phyloP scores from a whole-genome alignment of 352 stramenopile species.

The Blastocystis hominis region DNA sequence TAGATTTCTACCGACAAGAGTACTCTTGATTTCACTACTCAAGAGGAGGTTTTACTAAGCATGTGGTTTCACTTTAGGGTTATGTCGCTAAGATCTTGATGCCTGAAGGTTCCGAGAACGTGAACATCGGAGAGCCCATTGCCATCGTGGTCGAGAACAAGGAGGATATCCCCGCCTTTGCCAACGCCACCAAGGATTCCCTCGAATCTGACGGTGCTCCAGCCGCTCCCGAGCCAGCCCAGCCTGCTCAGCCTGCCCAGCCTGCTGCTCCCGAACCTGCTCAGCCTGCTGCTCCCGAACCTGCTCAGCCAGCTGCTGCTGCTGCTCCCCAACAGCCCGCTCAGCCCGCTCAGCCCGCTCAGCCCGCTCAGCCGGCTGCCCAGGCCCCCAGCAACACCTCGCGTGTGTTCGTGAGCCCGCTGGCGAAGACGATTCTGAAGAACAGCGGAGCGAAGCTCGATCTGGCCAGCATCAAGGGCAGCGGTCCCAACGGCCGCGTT shows the following conservation, averaged over 20 bases:
- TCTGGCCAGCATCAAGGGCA: conserved; percentile 62
- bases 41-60: conserved; percentile 42
- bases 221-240: background rate
- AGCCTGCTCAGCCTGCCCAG: background rate
- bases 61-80: conserved; percentile 61
- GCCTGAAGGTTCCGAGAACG: conserved; percentile 62
- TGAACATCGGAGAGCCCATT: conserved; percentile 68
- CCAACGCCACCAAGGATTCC: conserved; percentile 61
- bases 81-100: conserved; percentile 76
- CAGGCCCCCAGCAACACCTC: conserved; percentile 42
- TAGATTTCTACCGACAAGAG: conserved; percentile 61
- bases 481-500: conserved; percentile 66
- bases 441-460: background rate
- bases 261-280: background rate
- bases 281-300: background rate
- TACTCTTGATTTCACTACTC: conserved; percentile 60
- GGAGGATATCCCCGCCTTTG: conserved; percentile 66
- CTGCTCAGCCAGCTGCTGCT: conserved; percentile 50
- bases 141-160: conserved; percentile 72
- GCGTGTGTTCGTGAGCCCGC: conserved; percentile 58
- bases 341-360: too few species aligned
- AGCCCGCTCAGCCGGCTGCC: too few species aligned
- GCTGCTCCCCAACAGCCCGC: conserved; percentile 62
- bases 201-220: conserved; percentile 58
- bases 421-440: conserved; percentile 4